Percentiles rank a stretch among this genome's conserved stretches.
phyloP scores from a whole-genome alignment of 495 filamentous ascomycete species.

The Rostrohypoxylon terebratum region DNA sequence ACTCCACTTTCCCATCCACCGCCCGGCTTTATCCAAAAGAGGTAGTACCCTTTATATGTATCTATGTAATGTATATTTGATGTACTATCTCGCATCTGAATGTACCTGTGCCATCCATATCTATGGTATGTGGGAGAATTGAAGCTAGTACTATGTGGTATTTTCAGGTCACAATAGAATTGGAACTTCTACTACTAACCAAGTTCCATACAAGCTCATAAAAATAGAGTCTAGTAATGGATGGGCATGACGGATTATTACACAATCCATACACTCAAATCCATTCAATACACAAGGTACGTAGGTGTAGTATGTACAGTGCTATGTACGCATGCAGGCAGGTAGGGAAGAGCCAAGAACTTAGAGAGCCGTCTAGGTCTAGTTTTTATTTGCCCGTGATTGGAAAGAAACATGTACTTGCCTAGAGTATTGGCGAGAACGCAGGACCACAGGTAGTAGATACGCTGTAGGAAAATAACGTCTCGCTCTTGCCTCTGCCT shows the following conservation, averaged over 20 bases:
- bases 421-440: conserved; percentile 46
- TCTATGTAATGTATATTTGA: too few relatives aligned
- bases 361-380: conserved; percentile 20
- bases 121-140: conserved; percentile 4
- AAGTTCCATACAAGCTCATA: conserved; percentile 32
- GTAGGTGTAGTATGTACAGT: not conserved
- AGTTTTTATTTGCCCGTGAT: conserved; percentile 34
- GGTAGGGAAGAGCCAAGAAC: conserved; percentile 30
- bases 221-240: conserved; percentile 37
- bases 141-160: not conserved
- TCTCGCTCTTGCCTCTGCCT: conserved; percentile 21
- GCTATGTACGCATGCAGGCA: conserved; percentile 24
- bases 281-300: conserved; percentile 15
- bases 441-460: conserved; percentile 32
- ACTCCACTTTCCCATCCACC: conserved; percentile 23
- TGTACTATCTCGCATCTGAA: conserved; percentile 4
- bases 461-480: conserved; percentile 40
- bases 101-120: too few relatives aligned
- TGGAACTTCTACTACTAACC: conserved; percentile 35
- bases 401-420: conserved; percentile 33
- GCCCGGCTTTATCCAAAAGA: conserved; percentile 7
- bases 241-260: conserved; percentile 12
- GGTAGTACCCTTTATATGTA: conserved; percentile 12
- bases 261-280: not conserved
- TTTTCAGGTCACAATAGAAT: conserved; percentile 19